Base-by-base conservation (phyloP, 768 basidiomycete species). In the Austroboletus eburneus region DNA sequence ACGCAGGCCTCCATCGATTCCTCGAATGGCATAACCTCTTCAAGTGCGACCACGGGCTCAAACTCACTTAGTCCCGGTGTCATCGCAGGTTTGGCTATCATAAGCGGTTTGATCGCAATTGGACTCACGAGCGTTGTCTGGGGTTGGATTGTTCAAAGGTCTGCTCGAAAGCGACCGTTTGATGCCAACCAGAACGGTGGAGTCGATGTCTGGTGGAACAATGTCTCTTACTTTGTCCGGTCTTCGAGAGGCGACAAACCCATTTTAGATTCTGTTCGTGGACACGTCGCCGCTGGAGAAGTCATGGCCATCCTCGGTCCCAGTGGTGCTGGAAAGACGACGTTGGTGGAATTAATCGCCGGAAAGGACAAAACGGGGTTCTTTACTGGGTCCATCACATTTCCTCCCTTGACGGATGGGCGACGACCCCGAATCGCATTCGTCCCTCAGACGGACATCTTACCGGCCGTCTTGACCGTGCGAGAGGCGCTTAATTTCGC, bases 241-340 rank as follows among this genome's bases (percentile, higher is more conserved):
- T 64, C 57, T 2, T 53, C 57, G 2, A 44, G 52, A 25, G 52
- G 38, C 69, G 69, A 48, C 70, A 77, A 49, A 80, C 82, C 40
- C 80, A 74, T 96, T 14, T 69, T 97, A 33, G 81, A 90, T 57
- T 69, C 70, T 33, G 74, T 92, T 24, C 79, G 68, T 39, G 94
- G 93, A 0, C 64, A 67, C 9, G 79, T 95, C n/a, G 67, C 71
- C 3, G 80, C 90, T 0, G 92, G 94, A 9, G 79, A 87, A 50
- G 81, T 96, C 72, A 83, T 91, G 77, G 89, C 88, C n/a, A 80
- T 96, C 45, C 76, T 97, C 3, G 94, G 94, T 1, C 92, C 94
- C 0, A 89, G 87, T 55, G 93, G 92, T 73, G 90, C 91, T 16
- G 92, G 92, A 35, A 95, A 95, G 66, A 91, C 89, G 0, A 92